Base-by-base conservation (phyloP, 192 early-diverging fungal species). In the Geranomyces michiganensis region DNA sequence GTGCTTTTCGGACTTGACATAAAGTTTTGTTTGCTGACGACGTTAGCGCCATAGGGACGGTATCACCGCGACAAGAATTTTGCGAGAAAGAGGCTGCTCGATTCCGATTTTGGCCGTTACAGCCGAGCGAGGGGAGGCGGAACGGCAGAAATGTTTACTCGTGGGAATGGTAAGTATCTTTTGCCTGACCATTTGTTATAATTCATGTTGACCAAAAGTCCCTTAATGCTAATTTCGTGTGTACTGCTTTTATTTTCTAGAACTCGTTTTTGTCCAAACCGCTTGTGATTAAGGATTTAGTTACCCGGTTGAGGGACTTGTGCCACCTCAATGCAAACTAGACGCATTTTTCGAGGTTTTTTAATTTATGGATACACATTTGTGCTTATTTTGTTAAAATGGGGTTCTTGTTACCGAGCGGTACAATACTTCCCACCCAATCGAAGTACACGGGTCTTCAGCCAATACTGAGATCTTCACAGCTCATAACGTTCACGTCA, bases 61-160 rank as follows among this genome's bases (percentile, higher is more conserved):
- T 13, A 46, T 73, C 0, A 29, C 8, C 9, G 56, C 71, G 14
- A 73, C 71, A 15, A 49, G 29, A 22, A 44, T 27, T 7, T 33
- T 73, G 22, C 7, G 71, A 22, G 53, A 22, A 27, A 24, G 10
- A 15, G 51, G 31, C n/a, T 31, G 6, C 22, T 49, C 21, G 6
- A 58, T 64, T 19, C 64, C 71, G n/a, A 73, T 73, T 31, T 43
- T 73, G 22, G 71, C 61, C 0, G 8, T 73, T 15, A 66, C 49
- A 9, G 71, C 61, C 29, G 59, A 65, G 2, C 56, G 24, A 2
- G 15, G 21, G n/a, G 55, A 73, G 51, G 51, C 14, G 31, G 61
- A 73, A 17, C 22, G 32, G 10, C 56, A 51, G 12, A 24, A 21
- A 31, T 73, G 71, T 44, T 26, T 73, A 5, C 10, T n/a, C 13